phyloP scores from a whole-genome alignment of 441 rosid genomes.

The Geranium incanum region DNA sequence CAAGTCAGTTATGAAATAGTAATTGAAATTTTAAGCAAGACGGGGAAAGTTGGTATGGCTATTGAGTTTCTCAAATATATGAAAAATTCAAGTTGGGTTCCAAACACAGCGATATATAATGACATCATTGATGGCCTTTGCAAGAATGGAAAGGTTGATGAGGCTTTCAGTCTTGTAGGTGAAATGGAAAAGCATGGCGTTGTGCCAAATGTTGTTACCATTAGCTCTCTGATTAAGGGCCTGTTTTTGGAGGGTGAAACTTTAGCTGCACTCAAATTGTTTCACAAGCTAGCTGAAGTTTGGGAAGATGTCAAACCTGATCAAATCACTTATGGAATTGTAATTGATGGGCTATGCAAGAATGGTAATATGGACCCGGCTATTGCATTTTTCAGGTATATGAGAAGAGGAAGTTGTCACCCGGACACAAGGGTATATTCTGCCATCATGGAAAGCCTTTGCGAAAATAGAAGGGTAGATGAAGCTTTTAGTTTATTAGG shows the following conservation, averaged over 20 bases:
- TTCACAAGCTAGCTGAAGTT: background rate
- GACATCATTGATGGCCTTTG: background rate
- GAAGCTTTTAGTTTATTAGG: background rate
- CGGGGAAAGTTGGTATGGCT: background rate
- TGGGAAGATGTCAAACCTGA: background rate
- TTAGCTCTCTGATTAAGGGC: background rate
- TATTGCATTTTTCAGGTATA: background rate
- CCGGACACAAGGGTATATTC: background rate
- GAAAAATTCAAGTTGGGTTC: background rate
- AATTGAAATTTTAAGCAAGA: background rate
- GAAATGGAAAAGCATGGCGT: background rate
- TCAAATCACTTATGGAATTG: background rate
- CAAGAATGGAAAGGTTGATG: background rate
- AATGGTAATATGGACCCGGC: background rate
- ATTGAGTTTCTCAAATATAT: background rate
- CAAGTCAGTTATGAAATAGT: background rate
- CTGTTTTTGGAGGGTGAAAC: background rate
- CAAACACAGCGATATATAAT: background rate
- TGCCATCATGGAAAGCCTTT: background rate
- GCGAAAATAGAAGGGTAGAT: background rate
- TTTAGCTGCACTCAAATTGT: background rate
- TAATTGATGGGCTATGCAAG: conserved; percentile 1
- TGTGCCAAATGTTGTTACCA: background rate
- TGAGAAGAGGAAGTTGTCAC: background rate
- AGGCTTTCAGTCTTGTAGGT: background rate